Evolutionary conservation across 805 yeast genomes (phyloP), one percentile per base, ranked within the genome.

Genomic region (Wickerhamomyces sydowiorum): DNA sequence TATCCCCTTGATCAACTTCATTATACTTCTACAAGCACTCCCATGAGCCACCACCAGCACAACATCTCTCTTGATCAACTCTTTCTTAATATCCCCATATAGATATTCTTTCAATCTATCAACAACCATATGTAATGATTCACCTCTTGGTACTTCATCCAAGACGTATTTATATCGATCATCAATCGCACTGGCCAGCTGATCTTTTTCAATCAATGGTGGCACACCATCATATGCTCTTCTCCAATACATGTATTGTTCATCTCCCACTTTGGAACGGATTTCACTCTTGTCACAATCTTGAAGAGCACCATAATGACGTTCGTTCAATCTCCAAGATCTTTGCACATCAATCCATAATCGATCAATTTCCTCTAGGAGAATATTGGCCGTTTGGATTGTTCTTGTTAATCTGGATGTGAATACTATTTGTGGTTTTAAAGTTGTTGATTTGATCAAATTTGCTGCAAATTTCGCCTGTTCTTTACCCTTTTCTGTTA

Each of bases 231-330:
- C 72, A 55, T 76, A 84, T 7, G 86, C 86, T 63, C 95, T 74
- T 70, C 95, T 78, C 76, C 86, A 81, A 53, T 66, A 76, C 80
- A 81, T 84, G 67, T 81, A 86, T 64, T 83, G 67, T 48, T 81
- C 84, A 53, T 78, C 69, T 33, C 95, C 95, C 59, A 78, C 81
- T 52, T 75, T 66, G 49, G 72, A 66, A 53, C 84, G 65, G 24
- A 86, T 76, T 35, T 76, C 76, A 28, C 80, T 81, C 65, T 86
- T 86, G 50, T 82, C 76, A 56, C 77, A 75, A 38, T 95, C 95
- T 66, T 85, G 93, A 66, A 86, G 73, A 35, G 78, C 76, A 46
- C 95, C 95, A 66, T 85, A 85, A 65, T 85, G 95, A 63, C 95
- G 76, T 62, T 85, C 95, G 63, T 85, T 85, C 55, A 85, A 64